Base-by-base conservation (phyloP, 2,329 filamentous ascomycete species). In the Talaromyces sp. region DNA sequence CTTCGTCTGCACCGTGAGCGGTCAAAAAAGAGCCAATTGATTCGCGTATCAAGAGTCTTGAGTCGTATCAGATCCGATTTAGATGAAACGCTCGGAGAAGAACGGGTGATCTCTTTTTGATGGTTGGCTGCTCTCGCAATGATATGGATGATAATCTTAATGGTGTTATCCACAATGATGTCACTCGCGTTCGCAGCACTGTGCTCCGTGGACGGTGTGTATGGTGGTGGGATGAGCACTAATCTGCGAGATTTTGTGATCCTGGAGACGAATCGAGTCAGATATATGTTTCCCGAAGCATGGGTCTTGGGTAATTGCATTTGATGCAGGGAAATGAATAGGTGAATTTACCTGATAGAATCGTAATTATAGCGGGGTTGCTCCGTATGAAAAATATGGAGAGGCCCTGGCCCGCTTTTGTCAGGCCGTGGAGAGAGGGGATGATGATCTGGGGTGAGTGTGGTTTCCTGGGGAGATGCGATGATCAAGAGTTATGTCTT, bases 131-230 rank as follows among this genome's bases (percentile, higher is more conserved):
- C 22, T 56, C 8, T 22, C 25, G 17, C 31, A 36, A 22, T 22
- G 31, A 25, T 56, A 36, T 38, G 53, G 34, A 38, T 13, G 53
- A 36, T 38, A 38, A 17, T 49, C 27, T 45, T 60, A 36, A n/a
- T 56, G 8, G 8, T 3, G 34, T 43, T 60, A n/a, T 51, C 58
- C 40, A 53, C 64, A 58, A 62, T 65, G 64, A 65, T 61, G 64
- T 65, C 64, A 62, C 38, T 56, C 11, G n/a, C 31, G 17, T 11
- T 22, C 31, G 53, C 31, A 56, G 19, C 4, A 38, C 53, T 56
- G 53, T 56, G 29, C 31, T 56, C 31, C 53, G 53, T 36, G 17
- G 19, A 25, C 31, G 1, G 17, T 36, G 31, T 36, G 15, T 53
- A 5, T 2, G 3, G 4, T 29, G 25, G 2, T 11, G 25, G n/a